Conservation (phyloP, 352 stramenopile species). For the Pythium periplocum region DNA sequence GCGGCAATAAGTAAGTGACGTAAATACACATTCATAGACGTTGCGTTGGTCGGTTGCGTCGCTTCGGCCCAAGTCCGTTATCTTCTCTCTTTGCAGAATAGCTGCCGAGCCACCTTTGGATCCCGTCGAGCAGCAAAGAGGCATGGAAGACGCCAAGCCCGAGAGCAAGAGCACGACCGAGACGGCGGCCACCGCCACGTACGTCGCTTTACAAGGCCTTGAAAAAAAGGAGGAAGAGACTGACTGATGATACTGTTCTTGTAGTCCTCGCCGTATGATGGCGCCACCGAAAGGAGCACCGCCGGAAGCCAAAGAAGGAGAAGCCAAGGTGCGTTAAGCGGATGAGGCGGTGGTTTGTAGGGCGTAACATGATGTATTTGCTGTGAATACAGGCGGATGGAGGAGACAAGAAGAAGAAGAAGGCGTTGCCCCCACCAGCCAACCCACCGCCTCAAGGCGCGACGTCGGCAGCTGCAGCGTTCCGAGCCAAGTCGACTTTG, state of each 20-base stretch:
- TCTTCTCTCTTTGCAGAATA: background rate
- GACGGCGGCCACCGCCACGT: slow-evolving; percentile 10
- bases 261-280: slow-evolving; percentile 10
- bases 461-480: slow-evolving; percentile 50
- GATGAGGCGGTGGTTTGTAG: too few relatives aligned
- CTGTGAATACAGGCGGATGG: background rate
- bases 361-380: too few relatives aligned
- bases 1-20: slow-evolving; percentile 14
- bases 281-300: slow-evolving; percentile 18
- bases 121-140: too few relatives aligned
- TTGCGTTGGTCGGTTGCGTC: too few relatives aligned
- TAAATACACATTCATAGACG: too few relatives aligned
- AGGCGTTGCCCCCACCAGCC: slow-evolving; percentile 53
- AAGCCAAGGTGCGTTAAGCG: background rate
- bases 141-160: slow-evolving; percentile 15
- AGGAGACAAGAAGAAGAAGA: slow-evolving; percentile 51
- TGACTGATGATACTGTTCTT: too few relatives aligned
- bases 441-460: slow-evolving; percentile 59
- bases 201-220: background rate
- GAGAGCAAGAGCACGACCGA: slow-evolving; percentile 16
- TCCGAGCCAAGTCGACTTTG: slow-evolving; percentile 58
- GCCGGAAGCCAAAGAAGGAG: slow-evolving; percentile 15
- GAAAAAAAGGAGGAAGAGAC: too few relatives aligned
- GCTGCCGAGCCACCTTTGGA: too few relatives aligned
- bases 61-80: slow-evolving; percentile 1